Percentiles rank a stretch among this genome's conserved stretches.
phyloP scores from a whole-genome alignment of 2,329 filamentous ascomycete species.

The Neopestalotiopsis sp. region DNA sequence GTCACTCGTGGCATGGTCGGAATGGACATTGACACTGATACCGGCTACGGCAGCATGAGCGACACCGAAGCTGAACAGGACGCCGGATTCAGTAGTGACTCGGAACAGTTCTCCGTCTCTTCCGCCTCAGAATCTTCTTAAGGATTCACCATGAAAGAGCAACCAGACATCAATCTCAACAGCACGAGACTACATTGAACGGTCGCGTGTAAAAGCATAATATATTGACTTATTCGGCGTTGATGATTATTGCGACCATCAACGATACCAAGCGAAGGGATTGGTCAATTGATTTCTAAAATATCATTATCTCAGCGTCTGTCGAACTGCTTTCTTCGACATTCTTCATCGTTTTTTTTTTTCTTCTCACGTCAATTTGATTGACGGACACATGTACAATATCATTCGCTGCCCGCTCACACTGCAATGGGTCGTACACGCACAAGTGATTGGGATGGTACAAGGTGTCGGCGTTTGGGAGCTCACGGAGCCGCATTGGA shows the following conservation, averaged over 20 bases:
- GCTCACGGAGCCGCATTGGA: neutral
- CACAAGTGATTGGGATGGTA: neutral
- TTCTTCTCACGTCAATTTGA: neutral
- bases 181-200: neutral
- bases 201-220: no score
- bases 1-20: slow-evolving; percentile 64
- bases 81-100: slow-evolving; percentile 16
- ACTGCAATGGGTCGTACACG: neutral
- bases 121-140: neutral
- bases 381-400: slow-evolving; percentile 11
- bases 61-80: slow-evolving; percentile 44
- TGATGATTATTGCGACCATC: neutral
- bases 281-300: neutral
- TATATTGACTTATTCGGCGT: neutral
- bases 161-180: neutral
- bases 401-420: neutral
- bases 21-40: slow-evolving; percentile 60
- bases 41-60: slow-evolving; percentile 64
- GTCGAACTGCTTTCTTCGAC: neutral
- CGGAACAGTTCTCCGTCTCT: slow-evolving; percentile 14
- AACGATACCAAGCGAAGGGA: neutral
- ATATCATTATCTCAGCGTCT: neutral
- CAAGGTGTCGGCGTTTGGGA: neutral
- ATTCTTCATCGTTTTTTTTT: neutral
- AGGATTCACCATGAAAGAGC: neutral